Evolutionary conservation across 208 protist genomes (phyloP).

Genomic region (Trypanosoma melophagium): DNA sequence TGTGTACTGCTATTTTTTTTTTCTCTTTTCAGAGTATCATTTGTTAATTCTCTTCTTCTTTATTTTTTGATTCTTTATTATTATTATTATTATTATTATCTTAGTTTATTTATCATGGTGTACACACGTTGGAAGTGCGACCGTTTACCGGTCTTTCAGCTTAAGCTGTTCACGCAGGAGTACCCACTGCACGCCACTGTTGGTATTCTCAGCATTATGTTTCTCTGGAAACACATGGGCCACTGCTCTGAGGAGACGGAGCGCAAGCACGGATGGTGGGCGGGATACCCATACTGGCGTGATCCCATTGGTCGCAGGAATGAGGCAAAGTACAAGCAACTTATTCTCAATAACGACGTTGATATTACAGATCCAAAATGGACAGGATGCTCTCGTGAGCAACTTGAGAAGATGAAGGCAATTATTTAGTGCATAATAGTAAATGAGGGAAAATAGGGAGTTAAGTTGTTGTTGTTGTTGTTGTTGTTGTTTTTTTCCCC

Average conservation of each 20-base stretch:
- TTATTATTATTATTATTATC: not conserved
- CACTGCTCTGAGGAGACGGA: constrained; percentile 91
- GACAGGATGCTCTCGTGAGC: constrained; percentile 83
- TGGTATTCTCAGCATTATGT: constrained; percentile 68
- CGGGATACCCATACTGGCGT: constrained; percentile 90
- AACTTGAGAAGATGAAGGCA: constrained; percentile 61
- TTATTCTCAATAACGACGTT: constrained; percentile 88
- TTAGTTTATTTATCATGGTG: constrained; percentile 53
- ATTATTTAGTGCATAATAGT: constrained; percentile 46
- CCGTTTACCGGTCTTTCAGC: constrained; percentile 75
- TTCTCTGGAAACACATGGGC: constrained; percentile 82
- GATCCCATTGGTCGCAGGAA: constrained; percentile 89
- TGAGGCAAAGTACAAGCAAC: constrained; percentile 80
- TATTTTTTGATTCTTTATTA: not conserved
- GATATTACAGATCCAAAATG: constrained; percentile 90
- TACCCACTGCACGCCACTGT: constrained; percentile 72
- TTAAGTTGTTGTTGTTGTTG: constrained; percentile 7
- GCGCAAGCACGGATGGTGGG: constrained; percentile 85
- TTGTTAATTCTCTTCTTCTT: not conserved
- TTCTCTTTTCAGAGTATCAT: not conserved
- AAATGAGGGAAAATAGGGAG: not conserved
- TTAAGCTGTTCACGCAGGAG: constrained; percentile 89
- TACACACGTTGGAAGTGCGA: constrained; percentile 94
- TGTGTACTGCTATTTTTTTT: not conserved
- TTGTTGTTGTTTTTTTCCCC: constrained; percentile 7